Percentiles rank a stretch among this genome's conserved stretches.
Evolutionary conservation across 139 green algal species (phyloP).

Genomic region (Coelastrella sp.): DNA sequence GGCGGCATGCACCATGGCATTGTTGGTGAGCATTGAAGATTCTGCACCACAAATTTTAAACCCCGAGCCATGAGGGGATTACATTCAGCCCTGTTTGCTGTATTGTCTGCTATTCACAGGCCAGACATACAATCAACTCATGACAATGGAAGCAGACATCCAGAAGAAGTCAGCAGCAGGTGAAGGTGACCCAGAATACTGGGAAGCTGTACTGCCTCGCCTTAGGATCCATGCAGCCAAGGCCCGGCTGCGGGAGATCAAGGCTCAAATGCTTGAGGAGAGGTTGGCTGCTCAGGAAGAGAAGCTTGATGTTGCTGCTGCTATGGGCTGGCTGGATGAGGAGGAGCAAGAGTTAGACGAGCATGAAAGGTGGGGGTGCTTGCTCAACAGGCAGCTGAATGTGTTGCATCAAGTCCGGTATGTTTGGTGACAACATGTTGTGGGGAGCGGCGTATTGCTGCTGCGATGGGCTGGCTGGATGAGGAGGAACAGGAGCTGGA

Average conservation of each 20-base stretch:
- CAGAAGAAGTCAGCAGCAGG: conserved; percentile 47
- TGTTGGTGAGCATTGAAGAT: too few species aligned
- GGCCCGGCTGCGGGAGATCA: conserved; percentile 70
- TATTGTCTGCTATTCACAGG: neutral
- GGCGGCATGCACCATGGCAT: too few species aligned
- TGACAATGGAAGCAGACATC: conserved; percentile 36
- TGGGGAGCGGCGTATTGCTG: neutral
- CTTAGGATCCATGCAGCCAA: conserved; percentile 52
- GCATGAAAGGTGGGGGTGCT: neutral
- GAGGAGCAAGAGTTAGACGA: conserved; percentile 28
- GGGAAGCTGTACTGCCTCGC: conserved; percentile 57
- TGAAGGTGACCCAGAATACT: conserved; percentile 83
- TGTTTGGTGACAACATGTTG: too few species aligned
- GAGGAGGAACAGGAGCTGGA: conserved; percentile 42
- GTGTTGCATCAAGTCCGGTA: too few species aligned
- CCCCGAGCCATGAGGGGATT: too few species aligned
- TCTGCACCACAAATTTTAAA: too few species aligned
- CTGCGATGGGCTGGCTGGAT: conserved; percentile 53
- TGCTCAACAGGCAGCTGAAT: too few species aligned
- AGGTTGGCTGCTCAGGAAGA: conserved; percentile 11
- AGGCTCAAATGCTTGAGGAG: conserved; percentile 52
- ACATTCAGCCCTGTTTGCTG: neutral
- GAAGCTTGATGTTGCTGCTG: conserved; percentile 44
- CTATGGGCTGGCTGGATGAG: conserved; percentile 55
- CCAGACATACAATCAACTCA: conserved; percentile 51